Percentiles rank a stretch among this genome's conserved stretches.
These are phyloP conservation scores for Fusarium sp. DNA, from an alignment of 2,329 filamentous ascomycete species.

Conservation along the genomic window DNA sequence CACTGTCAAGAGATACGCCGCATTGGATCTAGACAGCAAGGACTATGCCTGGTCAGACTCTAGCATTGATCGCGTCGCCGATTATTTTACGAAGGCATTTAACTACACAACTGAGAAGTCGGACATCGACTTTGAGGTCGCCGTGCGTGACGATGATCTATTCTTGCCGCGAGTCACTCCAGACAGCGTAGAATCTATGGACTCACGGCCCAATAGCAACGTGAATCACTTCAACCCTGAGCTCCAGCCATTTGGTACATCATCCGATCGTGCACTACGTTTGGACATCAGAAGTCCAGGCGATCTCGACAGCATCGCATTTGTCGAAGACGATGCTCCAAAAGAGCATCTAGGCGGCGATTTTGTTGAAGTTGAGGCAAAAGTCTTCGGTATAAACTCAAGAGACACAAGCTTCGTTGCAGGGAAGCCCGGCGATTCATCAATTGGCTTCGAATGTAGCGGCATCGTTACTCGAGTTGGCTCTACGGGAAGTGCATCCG, in stretches of 20 bases:
- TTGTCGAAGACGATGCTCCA: background rate
- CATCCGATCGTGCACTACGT: background rate
- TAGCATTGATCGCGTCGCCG: background rate
- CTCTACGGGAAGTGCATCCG: background rate
- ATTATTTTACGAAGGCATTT: background rate
- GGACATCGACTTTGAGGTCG: background rate
- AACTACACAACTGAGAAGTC: background rate
- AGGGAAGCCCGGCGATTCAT: background rate
- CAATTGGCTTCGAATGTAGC: background rate
- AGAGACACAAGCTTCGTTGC: background rate
- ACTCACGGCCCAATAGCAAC: background rate
- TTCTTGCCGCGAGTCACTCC: background rate
- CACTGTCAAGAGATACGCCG: conserved; percentile 1
- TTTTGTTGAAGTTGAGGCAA: background rate
- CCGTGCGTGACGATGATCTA: background rate
- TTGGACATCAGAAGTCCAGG: background rate
- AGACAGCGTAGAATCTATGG: background rate
- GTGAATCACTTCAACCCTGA: background rate
- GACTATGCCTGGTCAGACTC: background rate
- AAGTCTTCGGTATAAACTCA: background rate
- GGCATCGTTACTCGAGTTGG: background rate
- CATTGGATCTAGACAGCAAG: conserved; percentile 4
- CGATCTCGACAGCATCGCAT: background rate
- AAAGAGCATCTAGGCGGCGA: background rate
- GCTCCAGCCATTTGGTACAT: background rate